Evolutionary conservation across 2,329 filamentous ascomycete species (phyloP).

Genomic region (Colletotrichum incanum): DNA sequence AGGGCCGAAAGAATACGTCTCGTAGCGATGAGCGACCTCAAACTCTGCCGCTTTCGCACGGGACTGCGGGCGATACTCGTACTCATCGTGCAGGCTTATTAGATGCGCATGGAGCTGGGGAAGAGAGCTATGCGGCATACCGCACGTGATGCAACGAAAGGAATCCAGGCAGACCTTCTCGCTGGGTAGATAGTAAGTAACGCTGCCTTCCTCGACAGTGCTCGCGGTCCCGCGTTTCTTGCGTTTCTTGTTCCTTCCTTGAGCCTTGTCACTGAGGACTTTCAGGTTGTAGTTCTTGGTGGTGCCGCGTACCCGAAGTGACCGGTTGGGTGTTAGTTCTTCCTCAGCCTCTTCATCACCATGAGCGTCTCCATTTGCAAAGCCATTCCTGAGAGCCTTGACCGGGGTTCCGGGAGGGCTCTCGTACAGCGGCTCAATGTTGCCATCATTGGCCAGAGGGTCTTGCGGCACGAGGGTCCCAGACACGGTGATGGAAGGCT

Average conservation of each 20-base stretch:
- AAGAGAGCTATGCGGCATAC: slow-evolving; percentile 63
- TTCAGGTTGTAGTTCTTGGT: slow-evolving; percentile 74
- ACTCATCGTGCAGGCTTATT: slow-evolving; percentile 61
- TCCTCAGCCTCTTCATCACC: slow-evolving; percentile 63
- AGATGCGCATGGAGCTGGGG: slow-evolving; percentile 66
- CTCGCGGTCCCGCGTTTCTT: slow-evolving; percentile 50
- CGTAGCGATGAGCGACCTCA: slow-evolving; percentile 54
- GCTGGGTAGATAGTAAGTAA: slow-evolving; percentile 62
- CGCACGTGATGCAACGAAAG: slow-evolving; percentile 68
- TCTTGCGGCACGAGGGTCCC: slow-evolving; percentile 48
- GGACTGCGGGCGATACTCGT: slow-evolving; percentile 58
- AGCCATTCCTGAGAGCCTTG: slow-evolving; percentile 38
- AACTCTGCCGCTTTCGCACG: slow-evolving; percentile 55
- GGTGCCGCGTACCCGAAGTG: slow-evolving; percentile 61
- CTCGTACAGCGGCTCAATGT: slow-evolving; percentile 46
- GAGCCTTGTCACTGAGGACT: slow-evolving; percentile 70
- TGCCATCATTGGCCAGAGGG: slow-evolving; percentile 19
- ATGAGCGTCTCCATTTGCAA: slow-evolving; percentile 48
- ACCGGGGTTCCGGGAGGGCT: slow-evolving; percentile 27
- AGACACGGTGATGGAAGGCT: slow-evolving; percentile 61
- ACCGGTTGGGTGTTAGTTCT: slow-evolving; percentile 67
- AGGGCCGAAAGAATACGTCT: slow-evolving; percentile 49
- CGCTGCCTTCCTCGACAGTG: slow-evolving; percentile 56
- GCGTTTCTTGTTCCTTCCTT: slow-evolving; percentile 67
- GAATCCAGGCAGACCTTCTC: slow-evolving; percentile 64